phyloP scores from a whole-genome alignment of 2,329 filamentous ascomycete species.

The Verticillium dahliae region DNA sequence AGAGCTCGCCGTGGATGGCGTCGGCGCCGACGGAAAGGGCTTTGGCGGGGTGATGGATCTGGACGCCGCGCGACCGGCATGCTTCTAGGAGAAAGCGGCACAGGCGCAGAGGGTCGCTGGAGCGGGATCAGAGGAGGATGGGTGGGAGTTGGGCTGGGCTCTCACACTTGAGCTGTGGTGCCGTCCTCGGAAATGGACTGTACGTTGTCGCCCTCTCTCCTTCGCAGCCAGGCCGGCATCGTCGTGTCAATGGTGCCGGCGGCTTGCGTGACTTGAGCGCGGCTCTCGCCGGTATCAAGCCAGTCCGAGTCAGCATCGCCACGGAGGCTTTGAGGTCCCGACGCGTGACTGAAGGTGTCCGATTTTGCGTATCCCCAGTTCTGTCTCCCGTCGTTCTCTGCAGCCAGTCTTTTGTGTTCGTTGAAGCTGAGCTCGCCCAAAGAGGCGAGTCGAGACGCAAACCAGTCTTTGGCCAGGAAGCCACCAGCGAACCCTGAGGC shows the following conservation, averaged over 20 bases:
- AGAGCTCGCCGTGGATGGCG: slow-evolving; percentile 36
- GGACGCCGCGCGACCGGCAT: slow-evolving; percentile 54
- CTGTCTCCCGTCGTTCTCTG: slow-evolving; percentile 46
- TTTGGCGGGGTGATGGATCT: slow-evolving; percentile 57
- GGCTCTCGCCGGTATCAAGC: slow-evolving; percentile 57
- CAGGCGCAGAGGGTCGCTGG: slow-evolving; percentile 58
- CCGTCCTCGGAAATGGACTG: slow-evolving; percentile 56
- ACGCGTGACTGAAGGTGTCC: slow-evolving; percentile 48
- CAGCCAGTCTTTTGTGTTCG: slow-evolving; percentile 60
- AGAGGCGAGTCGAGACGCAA: slow-evolving; percentile 45
- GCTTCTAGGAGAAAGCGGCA: slow-evolving; percentile 58
- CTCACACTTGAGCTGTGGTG: slow-evolving; percentile 59
- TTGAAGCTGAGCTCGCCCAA: slow-evolving; percentile 64
- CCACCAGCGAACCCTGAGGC: slow-evolving; percentile 70
- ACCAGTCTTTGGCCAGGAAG: slow-evolving; percentile 71
- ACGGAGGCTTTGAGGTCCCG: slow-evolving; percentile 25
- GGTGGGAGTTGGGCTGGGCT: slow-evolving; percentile 10
- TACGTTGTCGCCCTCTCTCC: slow-evolving; percentile 45
- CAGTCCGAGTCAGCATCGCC: slow-evolving; percentile 52
- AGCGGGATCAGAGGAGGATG: not conserved
- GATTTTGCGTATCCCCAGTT: slow-evolving; percentile 47
- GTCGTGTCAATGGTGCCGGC: slow-evolving; percentile 19
- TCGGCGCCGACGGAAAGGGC: slow-evolving; percentile 48
- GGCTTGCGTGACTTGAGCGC: slow-evolving; percentile 43
- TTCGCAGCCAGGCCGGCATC: slow-evolving; percentile 53